Conservation (phyloP, 2,329 filamentous ascomycete species). For the Sporothrix mexicana region DNA sequence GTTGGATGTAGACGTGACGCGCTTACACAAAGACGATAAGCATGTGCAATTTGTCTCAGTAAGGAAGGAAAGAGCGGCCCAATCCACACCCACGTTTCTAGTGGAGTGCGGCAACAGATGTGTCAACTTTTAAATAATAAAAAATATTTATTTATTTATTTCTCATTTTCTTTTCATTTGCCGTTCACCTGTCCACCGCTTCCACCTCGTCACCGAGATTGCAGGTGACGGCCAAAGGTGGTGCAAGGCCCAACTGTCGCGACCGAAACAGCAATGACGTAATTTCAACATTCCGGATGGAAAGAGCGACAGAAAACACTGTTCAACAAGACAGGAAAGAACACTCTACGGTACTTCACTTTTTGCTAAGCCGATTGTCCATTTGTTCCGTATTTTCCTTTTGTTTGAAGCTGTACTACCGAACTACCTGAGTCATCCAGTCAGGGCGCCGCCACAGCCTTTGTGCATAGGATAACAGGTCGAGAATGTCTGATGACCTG, state of each 20-base stretch:
- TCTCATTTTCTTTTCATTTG: background rate
- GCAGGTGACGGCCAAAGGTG: background rate
- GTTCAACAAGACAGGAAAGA: background rate
- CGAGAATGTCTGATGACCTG: background rate
- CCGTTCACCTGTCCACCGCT: background rate
- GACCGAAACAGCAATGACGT: conserved; percentile 28
- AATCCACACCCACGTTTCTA: too few species aligned
- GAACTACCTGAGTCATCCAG: conserved; percentile 25
- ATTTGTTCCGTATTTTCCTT: too few species aligned
- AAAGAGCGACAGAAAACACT: background rate
- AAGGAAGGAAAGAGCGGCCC: conserved; percentile 14
- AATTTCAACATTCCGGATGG: conserved; percentile 3
- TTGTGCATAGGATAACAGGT: background rate
- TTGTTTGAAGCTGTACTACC: background rate
- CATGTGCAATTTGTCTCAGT: background rate
- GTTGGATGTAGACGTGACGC: background rate
- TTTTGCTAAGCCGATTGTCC: too few species aligned
- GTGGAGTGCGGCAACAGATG: too few species aligned
- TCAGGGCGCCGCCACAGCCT: conserved; percentile 2
- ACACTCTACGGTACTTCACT: background rate
- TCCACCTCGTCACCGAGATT: conserved; percentile 9
- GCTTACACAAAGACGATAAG: background rate
- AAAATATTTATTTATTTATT: background rate
- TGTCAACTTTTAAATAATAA: too few species aligned
- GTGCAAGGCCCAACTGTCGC: background rate